Evolutionary conservation across 2,329 filamentous ascomycete species (phyloP).

Genomic region (Pseudocercospora fijiensis): DNA sequence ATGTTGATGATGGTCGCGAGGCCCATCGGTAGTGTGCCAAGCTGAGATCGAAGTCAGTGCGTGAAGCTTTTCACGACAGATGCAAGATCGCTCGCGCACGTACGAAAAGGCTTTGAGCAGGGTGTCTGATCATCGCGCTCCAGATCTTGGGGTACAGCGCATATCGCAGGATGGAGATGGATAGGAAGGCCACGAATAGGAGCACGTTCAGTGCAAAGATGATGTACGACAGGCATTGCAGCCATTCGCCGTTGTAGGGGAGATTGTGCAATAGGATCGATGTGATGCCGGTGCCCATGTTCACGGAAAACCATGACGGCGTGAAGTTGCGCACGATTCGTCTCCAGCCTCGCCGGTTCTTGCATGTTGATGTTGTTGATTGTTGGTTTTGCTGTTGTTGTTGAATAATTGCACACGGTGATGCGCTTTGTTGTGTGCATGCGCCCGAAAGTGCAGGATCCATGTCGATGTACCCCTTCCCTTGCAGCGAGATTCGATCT

Average conservation of each 20-base stretch:
- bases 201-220: conserved; percentile 63
- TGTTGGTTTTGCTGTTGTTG: neutral
- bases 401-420: neutral
- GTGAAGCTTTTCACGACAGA: neutral
- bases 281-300: conserved; percentile 67
- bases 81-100: neutral
- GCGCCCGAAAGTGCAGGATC: neutral
- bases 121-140: conserved; percentile 64
- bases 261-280: conserved; percentile 63
- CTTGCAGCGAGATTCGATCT: neutral
- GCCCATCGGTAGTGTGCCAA: conserved; percentile 47
- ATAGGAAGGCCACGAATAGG: conserved; percentile 55
- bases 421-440: neutral
- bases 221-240: conserved; percentile 60
- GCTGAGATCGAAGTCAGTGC: conserved; percentile 14
- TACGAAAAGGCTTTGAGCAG: conserved; percentile 63
- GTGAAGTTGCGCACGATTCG: conserved; percentile 34
- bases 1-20: conserved; percentile 36
- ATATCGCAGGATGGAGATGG: conserved; percentile 61
- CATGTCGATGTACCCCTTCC: neutral
- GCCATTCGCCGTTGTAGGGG: conserved; percentile 59
- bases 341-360: conserved; percentile 31
- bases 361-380: too few species aligned
- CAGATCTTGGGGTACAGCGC: conserved; percentile 66
- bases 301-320: conserved; percentile 37